These are phyloP conservation scores for Clonostachys sp. DNA, from an alignment of 2,329 filamentous ascomycete genomes.

Conservation along the genomic window DNA sequence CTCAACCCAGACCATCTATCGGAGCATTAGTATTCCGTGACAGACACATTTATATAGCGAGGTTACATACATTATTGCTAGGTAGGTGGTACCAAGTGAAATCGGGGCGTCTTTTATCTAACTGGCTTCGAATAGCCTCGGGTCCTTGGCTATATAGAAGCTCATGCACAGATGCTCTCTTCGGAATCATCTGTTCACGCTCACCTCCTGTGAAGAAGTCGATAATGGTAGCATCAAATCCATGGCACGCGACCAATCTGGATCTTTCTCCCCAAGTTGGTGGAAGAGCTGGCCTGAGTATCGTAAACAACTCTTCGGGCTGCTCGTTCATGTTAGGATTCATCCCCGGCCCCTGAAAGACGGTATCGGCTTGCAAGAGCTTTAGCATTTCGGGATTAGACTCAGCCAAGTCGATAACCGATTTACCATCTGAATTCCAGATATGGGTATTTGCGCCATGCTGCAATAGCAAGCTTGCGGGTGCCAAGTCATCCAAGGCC, in stretches of 20 bases:
- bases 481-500: not conserved
- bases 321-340: not conserved
- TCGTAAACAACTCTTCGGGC: not conserved
- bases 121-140: not conserved
- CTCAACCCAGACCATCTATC: constrained; percentile 4
- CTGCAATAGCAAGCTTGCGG: not conserved
- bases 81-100: constrained; percentile 8
- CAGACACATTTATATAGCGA: too few relatives aligned
- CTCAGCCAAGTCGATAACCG: not conserved
- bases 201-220: constrained; percentile 2
- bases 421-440: not conserved
- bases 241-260: constrained; percentile 3
- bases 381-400: constrained; percentile 2
- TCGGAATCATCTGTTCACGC: constrained; percentile 1
- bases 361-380: constrained; percentile 1
- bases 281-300: constrained; percentile 1
- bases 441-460: not conserved
- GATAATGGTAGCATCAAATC: constrained; percentile 4
- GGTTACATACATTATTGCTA: constrained; percentile 4
- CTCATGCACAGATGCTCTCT: constrained; percentile 2
- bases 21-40: not conserved
- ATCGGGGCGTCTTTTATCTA: not conserved
- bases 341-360: constrained; percentile 1
- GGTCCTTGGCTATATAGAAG: constrained; percentile 4
- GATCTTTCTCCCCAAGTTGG: constrained; percentile 1